Conservation (phyloP, 1,284 basidiomycete species). For the Heterobasidion parviporum region DNA sequence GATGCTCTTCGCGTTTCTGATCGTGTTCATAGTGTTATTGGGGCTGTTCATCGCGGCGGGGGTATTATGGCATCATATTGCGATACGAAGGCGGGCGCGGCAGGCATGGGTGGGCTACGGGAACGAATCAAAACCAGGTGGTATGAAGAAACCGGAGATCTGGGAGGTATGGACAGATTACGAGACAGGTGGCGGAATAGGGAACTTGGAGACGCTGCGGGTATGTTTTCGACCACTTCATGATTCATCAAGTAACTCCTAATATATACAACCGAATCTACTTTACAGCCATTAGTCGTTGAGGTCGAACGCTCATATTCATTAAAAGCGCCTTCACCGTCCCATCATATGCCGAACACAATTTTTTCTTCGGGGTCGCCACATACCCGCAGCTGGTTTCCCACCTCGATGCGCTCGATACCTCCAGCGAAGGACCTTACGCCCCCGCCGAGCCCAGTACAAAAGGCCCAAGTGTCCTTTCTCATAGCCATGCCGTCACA, state of each 20-base stretch:
- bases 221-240: slow-evolving; percentile 4
- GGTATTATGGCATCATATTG: slow-evolving; percentile 5
- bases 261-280: not conserved
- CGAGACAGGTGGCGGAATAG: not conserved
- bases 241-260: not conserved
- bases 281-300: not conserved
- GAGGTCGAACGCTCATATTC: not conserved
- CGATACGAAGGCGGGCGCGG: not conserved
- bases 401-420: not conserved
- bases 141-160: not conserved
- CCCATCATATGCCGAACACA: not conserved
- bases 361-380: not conserved
- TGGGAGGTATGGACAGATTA: slow-evolving; percentile 10
- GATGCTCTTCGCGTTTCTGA: slow-evolving; percentile 1
- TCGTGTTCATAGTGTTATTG: slow-evolving; percentile 3
- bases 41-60: slow-evolving; percentile 3
- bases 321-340: not conserved
- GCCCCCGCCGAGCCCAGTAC: not conserved
- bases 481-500: slow-evolving; percentile 10
- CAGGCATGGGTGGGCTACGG: not conserved
- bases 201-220: slow-evolving; percentile 5
- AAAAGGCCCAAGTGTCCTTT: slow-evolving; percentile 5
- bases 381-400: not conserved
- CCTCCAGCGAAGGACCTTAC: not conserved
- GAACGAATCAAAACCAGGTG: not conserved